Conservation (phyloP, 139 green algal species). For the Mesotaenium endlicherianum region DNA sequence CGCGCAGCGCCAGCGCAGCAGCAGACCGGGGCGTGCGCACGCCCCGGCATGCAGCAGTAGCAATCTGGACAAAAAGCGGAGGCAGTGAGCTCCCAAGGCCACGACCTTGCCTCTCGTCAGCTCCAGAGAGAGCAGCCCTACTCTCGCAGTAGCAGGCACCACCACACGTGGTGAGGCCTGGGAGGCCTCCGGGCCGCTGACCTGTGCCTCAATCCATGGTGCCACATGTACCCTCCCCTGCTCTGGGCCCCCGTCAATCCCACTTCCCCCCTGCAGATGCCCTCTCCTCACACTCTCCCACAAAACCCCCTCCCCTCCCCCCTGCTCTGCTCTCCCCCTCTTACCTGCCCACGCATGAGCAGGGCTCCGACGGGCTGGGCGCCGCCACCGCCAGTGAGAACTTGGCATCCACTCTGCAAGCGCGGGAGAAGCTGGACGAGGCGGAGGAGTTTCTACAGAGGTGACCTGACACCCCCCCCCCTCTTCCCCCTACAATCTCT, state of each 20-base stretch:
- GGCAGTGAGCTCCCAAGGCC: no score
- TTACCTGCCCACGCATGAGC: neutral
- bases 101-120: no score
- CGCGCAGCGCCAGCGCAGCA: no score
- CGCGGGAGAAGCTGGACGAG: neutral
- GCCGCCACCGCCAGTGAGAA: neutral
- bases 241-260: no score
- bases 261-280: neutral
- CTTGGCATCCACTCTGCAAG: neutral
- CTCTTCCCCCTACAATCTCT: no score
- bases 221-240: no score
- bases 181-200: neutral
- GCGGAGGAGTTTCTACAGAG: neutral
- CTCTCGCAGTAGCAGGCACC: no score
- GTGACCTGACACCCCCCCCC: no score
- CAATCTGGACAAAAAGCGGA: no score
- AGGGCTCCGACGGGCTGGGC: neutral
- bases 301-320: neutral
- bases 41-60: no score
- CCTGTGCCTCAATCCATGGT: neutral
- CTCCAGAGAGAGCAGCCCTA: no score
- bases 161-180: neutral
- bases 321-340: neutral
- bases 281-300: neutral
- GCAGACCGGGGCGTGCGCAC: no score